Base-by-base conservation (phyloP, 1,284 basidiomycete species). In the Irpex sp. region DNA sequence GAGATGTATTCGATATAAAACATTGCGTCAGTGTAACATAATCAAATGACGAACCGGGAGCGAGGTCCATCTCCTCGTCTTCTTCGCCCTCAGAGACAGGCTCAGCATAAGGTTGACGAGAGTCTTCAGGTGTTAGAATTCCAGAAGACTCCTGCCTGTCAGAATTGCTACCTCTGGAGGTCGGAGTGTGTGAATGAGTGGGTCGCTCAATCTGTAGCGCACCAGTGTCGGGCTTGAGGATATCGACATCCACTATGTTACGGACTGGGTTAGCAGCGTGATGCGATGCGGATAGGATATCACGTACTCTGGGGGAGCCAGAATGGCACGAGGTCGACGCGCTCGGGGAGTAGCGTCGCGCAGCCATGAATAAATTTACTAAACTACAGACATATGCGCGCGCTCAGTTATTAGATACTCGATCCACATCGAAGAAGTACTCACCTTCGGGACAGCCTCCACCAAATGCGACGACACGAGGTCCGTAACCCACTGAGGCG, bases 341-440 rank as follows among this genome's bases (percentile, higher is more conserved):
- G 92, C 74, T 95, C 89, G 39, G 96, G 94, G 6, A 99, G 78
- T 0, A 98, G 81, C 0, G 95, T 97, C 0, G 97, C 92, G 72
- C 97, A 99, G 31, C 97, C 97, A 73, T 98, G 97, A 67, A 98
- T 97, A 75, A 98, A 98, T 86, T 97, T 97, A 76, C 93, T 93
- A 66, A 61, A 75, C 39, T 47, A 50, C 63, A 43, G 47, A 37
- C 19, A 66, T 31, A 37, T 15, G 26, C 26, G 26, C 26, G 3
- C 26, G 37, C 1, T 58, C 5, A 54, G 17, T n/a, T 5, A 8
- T 4, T 21, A 35, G 43, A n/a, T 21, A 1, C 36, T 13, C 54
- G 17, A 4, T 13, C 31, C 1, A 9, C n/a, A 3, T 50, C 11
- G 5, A 0, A 7, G 17, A 26, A 17, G 17, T 26, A 53, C 77